Evolutionary conservation across 441 rosid genomes (phyloP), one percentile per base, ranked within the genome.

Genomic region (Breynia disticha): DNA sequence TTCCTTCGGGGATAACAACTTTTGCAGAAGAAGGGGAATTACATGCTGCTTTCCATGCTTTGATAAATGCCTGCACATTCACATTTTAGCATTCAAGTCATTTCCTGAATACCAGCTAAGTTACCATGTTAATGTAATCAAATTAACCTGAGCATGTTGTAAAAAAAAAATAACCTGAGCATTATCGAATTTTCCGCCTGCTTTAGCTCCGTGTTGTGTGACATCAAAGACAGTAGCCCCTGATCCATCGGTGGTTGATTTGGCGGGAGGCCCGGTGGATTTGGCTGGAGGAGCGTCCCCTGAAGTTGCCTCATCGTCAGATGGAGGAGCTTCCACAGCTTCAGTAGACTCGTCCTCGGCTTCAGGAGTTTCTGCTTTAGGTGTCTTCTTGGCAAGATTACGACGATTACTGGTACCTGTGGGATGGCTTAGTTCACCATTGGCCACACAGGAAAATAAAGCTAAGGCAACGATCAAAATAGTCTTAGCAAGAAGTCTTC

Each of bases 11-110:
- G 19, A 79, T 50, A 7, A 67, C 17, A 16, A 72, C 4, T 52
- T 59, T 68, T 4, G 80, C 71, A 3, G 71, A 52, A 10, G 28
- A 45, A n/a, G 50, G 13, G 11, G 24, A 56, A 1, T 48, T 20
- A 57, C 85, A 79, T 15, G 78, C 76, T 5, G 68, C 69, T 11
- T 13, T 38, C 82, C 82, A 75, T 4, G 80, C 60, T 19, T 69
- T 18, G 5, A 52, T 53, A 15, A 75, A 64, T 3, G 75, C 57
- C 79, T 79, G 71, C 63, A 56, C 32, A 10, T 44, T 21, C 9
- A 10, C 10, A n/a, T n/a, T 10, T 9, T 6, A 54, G 44, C 16
- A 7, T 4, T 38, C 32, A 12, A 15, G 44, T 41, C 14, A 11
- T n/a, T n/a, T n/a, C n/a, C n/a, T n/a, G n/a, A n/a, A n/a, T n/a